Evolutionary conservation across 2,329 filamentous ascomycete genomes (phyloP), one percentile per base, ranked within the genome.

Genomic region (Trichophyton schoenleinii): DNA sequence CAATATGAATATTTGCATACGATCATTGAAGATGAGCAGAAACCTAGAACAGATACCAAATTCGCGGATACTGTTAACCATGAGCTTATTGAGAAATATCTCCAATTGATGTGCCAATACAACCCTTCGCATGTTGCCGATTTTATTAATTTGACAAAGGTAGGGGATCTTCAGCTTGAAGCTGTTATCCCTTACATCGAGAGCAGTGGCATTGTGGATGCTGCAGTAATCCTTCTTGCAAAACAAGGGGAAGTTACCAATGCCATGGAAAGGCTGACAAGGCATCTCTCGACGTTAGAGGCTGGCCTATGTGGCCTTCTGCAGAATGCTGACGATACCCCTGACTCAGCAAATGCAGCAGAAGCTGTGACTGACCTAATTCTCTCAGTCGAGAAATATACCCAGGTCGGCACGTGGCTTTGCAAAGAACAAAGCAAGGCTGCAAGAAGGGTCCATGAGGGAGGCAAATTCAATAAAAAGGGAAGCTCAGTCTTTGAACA

Each of bases 401-500:
- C 87, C 1, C 87, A 91, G 65, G 89, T 99, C 0, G 94, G 95
- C 13, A 92, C 95, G 58, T 99, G 94, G 94, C 79, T 99, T 11
- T 97, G 94, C 68, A 89, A 95, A 73, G 85, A 87, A 1, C 90
- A 96, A 70, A 89, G 84, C 57, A 88, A 87, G 68, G 82, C 81
- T 0, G 80, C 77, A 62, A 70, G 71, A 57, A 69, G 68, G 34
- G 66, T 68, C 11, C 68, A 68, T 18, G 61, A 66, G 9, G 64
- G 65, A 49, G 70, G 66, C 61, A 70, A 66, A 66, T 74, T 67
- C 67, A 73, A 64, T 67, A 73, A 66, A 60, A 73, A 62, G 61
- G 70, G 61, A 63, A 78, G 73, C 65, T 72, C 74, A 20, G 74
- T 81, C 3, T 74, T 82, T 58, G 77, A 84, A 65, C 77, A 83